Evolutionary conservation across 306 rosid species (phyloP), one percentile per base, ranked within the genome.

Genomic region (Vigna hirtella): DNA sequence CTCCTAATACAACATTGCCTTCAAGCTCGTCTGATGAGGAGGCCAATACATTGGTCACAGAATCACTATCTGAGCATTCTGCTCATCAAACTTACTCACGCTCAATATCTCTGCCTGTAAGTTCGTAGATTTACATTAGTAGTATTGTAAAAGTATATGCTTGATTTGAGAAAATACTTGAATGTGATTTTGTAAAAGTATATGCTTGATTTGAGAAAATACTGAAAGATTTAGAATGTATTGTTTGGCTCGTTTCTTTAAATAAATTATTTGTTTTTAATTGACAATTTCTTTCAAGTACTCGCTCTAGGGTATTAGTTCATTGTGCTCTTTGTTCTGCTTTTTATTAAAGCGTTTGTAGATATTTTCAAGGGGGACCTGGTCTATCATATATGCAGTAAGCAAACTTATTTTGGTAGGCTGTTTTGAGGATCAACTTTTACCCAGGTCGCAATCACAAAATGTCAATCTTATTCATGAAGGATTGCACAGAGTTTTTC

Each of bases 71-170:
- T 69, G 78, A 77, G 77, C 87, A 86, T 50, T 73, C 83, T 72
- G 47, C 50, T 24, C 85, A 56, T 45, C 91, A 77, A 61, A 66
- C 81, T 66, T 86, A 14, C 85, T 59, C 83, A 12, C 87, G 91
- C 11, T 86, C 97, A 0, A 52, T 86, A 36, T 90, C 98, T 47
- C 78, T 88, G 79, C 97, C 97, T 11, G 97, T 95, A 85, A 91
- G 98, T 79, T 74, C 32, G 64, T 2, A 16, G 22, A 68, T 20
- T 26, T 66, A 55, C 20, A 75, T 50, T 17, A 40, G 2, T 14
- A 30, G 26, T 10, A 0, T 2, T 9, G 14, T 43, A 14, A 57
- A n/a, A 28, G 24, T 73, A 16, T 67, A 30, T 45, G 9, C 12
- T 62, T 61, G 15, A 56, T 6, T 51, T 16, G 26, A 26, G 40